Base-by-base conservation (phyloP, 192 early-diverging fungal species). In the Backusella morwellensis region DNA sequence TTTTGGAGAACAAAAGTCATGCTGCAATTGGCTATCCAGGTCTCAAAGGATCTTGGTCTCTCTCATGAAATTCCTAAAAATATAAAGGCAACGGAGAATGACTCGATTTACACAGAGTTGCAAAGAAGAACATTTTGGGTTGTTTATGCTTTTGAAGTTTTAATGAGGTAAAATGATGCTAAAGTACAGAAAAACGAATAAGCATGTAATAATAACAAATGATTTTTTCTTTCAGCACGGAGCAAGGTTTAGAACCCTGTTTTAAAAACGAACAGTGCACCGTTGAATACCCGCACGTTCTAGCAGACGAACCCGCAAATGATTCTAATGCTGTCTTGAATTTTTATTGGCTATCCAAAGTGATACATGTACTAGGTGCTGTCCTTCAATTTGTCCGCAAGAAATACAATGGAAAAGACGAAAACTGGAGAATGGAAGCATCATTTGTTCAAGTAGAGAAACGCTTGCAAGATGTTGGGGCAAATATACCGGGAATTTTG, bases 1-100 rank as follows among this genome's bases (percentile, higher is more conserved):
- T 86, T 87, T 38, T 88, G 82, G 63, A 81, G 88, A 71, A 86
- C 86, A 11, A 85, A 84, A 59, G 75, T 85, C 75, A 84, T 85
- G 38, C 79, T 87, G n/a, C 74, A 74, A 15, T 73, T 79, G 74
- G 70, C 75, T 6, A 72, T 76, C 0, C 77, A 50, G 21, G 77
- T 82, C 72, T 76, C 74, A 6, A 76, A 74, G 2, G 75, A 78
- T 36, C 77, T 82, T 0, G 75, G 70, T 34, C 70, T 78, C 1
- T 50, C 56, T 4, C 54, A 66, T 56, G 19, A 56, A 26, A 23
- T 76, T 3, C 70, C 77, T n/a, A 34, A 63, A 63, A 14, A 29
- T 29, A 26, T 4, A 9, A 23, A 63, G 12, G 23, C 26, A 11
- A 14, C 23, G 14, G 56, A 29, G 3, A 14, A 29, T 63, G 26